Conservation (phyloP, 1,284 basidiomycete species). For the Testicularia cyperi region DNA sequence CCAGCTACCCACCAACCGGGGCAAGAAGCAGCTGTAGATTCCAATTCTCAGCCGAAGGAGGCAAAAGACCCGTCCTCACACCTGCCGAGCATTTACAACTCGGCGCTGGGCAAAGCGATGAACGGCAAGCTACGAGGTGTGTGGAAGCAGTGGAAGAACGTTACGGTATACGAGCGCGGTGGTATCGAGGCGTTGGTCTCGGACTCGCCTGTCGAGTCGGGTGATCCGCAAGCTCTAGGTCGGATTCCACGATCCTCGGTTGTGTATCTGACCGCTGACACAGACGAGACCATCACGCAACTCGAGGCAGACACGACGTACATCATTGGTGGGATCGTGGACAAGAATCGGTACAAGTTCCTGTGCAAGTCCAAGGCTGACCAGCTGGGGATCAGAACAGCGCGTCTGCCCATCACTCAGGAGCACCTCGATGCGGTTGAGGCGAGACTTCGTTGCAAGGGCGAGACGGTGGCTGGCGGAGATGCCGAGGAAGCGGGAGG, state of each 20-base stretch:
- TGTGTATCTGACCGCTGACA: slow-evolving; percentile 93
- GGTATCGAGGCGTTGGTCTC: slow-evolving; percentile 39
- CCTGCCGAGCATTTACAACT: slow-evolving; percentile 61
- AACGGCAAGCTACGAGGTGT: slow-evolving; percentile 73
- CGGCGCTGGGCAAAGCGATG: slow-evolving; percentile 70
- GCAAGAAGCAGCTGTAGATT: background rate
- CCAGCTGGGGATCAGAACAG: slow-evolving; percentile 74
- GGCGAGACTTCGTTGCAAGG: slow-evolving; percentile 9
- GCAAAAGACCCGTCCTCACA: too few relatives aligned
- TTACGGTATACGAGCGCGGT: slow-evolving; percentile 75
- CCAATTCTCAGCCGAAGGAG: background rate
- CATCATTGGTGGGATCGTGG: slow-evolving; percentile 93
- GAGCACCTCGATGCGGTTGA: slow-evolving; percentile 65
- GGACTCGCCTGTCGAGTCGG: background rate
- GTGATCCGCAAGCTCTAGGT: slow-evolving; percentile 4
- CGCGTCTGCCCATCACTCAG: slow-evolving; percentile 79
- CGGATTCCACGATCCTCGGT: slow-evolving; percentile 62
- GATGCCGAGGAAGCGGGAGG: slow-evolving; percentile 2
- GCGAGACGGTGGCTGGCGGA: slow-evolving; percentile 19
- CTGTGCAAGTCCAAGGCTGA: slow-evolving; percentile 85
- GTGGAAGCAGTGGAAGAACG: slow-evolving; percentile 76
- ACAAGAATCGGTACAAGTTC: slow-evolving; percentile 90
- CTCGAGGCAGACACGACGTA: slow-evolving; percentile 84
- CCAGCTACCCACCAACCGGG: too few relatives aligned
- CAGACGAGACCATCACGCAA: slow-evolving; percentile 77